Conservation (phyloP, 192 early-diverging fungal species). For the Allomyces macrogynus region DNA sequence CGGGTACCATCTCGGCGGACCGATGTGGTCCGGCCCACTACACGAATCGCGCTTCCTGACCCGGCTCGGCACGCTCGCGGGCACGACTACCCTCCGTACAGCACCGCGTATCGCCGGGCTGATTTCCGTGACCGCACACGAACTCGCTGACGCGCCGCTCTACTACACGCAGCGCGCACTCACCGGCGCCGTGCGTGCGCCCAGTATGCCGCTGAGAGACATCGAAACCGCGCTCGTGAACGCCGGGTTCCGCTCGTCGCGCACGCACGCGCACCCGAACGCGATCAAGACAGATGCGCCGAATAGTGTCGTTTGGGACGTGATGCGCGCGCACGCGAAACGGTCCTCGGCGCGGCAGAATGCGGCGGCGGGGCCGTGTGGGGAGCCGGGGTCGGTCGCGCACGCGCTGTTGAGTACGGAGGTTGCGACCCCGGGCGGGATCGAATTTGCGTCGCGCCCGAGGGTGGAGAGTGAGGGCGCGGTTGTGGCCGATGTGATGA, state of each 20-base stretch:
- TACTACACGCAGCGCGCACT: constrained; percentile 60
- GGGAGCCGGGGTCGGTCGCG: constrained; percentile 31
- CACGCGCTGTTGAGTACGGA: constrained; percentile 30
- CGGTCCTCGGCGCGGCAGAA: constrained; percentile 42
- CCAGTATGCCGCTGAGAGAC: constrained; percentile 11
- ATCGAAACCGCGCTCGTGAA: constrained; percentile 75
- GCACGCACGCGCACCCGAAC: constrained; percentile 53
- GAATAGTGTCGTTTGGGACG: constrained; percentile 68
- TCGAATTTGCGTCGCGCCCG: constrained; percentile 14
- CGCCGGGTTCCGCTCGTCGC: constrained; percentile 67
- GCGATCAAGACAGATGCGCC: constrained; percentile 92
- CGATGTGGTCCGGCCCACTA: constrained; percentile 62
- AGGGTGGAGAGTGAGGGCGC: too few species aligned
- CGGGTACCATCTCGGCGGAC: constrained; percentile 65
- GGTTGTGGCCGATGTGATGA: too few species aligned
- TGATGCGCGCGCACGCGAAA: constrained; percentile 52
- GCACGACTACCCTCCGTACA: constrained; percentile 51
- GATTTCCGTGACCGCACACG: constrained; percentile 72
- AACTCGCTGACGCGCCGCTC: constrained; percentile 44
- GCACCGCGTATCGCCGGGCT: constrained; percentile 78
- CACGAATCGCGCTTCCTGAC: constrained; percentile 68
- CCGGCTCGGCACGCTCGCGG: constrained; percentile 56
- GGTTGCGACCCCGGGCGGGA: constrained; percentile 30
- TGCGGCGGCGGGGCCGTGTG: constrained; percentile 8
- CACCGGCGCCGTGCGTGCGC: constrained; percentile 47